Evolutionary conservation across 768 basidiomycete genomes (phyloP), one percentile per base, ranked within the genome.

Genomic region (Lyophyllum shimeji): DNA sequence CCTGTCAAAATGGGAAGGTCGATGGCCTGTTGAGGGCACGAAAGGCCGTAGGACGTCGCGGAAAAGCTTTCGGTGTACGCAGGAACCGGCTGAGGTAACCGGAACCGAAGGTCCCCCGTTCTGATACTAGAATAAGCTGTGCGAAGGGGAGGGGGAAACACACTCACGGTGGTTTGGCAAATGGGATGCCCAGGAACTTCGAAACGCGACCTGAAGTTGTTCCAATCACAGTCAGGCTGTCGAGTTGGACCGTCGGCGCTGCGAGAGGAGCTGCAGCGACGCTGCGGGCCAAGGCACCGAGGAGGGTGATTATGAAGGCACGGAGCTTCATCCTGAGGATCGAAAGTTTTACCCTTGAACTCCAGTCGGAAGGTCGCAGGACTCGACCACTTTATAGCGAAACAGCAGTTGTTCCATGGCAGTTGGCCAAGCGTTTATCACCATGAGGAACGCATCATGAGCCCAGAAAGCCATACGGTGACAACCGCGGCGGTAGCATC

Each of bases 101-200:
- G 71, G 46, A 79, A 77, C 9, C 75, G 71, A 23, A 75, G 67
- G 53, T 73, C 60, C 12, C 75, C 73, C n/a, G 72, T 62, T 7
- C 74, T 76, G n/a, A 47, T 17, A 46, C 1, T 18, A 1, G 18
- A 46, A 18, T 46, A 27, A 46, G 25, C 15, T 27, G 15, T 18
- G 5, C 12, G 42, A 29, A 37, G 12, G 33, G 42, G 13, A n/a
- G 18, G 2, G 11, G 6, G 25, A 12, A 20, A 20, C n/a, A 55
- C 0, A 63, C 78, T 58, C 56, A 85, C 83, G 82, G 81, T 21
- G 83, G 78, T 62, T 76, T 58, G 13, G 81, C 82, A 52, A 80
- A 85, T 1, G 82, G 83, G 37, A 85, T 81, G 2, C 82, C 82
- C 2, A 81, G 65, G 60, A 79, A 84, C 54, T 73, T 71, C 9